Base-by-base conservation (phyloP, 2,329 filamentous ascomycete species). In the Chrysoporthe austroafricana region DNA sequence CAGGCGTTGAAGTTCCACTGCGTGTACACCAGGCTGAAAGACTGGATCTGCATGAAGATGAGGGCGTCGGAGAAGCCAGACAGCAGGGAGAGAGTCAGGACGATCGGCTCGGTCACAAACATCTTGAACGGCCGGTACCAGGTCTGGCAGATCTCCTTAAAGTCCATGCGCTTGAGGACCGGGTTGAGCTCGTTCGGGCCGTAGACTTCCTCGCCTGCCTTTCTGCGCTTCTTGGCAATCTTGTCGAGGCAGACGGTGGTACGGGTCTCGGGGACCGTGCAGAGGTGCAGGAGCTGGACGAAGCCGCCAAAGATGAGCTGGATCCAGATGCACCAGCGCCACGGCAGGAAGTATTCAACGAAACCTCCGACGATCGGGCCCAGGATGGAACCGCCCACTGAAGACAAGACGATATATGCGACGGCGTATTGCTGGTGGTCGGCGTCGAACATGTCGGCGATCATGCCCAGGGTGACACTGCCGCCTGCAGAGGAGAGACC, bases 351-450 rank as follows among this genome's bases (percentile, higher is more conserved):
- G 43, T 86, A 77, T 76, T 94, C 86, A 21, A 90, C 86, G 73
- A 94, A 94, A 0, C 91, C 92, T 71, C 91, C 92, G n/a, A 93
- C 84, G 56, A 94, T 90, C 11, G 91, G 91, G 0, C 91, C 92
- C 1, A 94, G 82, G 9, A 93, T 87, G 0, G 91, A 93, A 14
- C 91, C 92, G 34, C 88, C 91, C 18, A 94, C 91, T 0, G 91
- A 94, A 0, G 91, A 93, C 73, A 94, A 92, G 61, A 94, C 91
- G 36, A 92, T 88, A 68, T 89, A 92, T 2, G 90, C 89, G 2
- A 94, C 90, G 4, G 91, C 91, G 71, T 92, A 92, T 77, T 93
- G 91, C 76, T 92, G 90, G 21, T 82, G 81, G 71, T 92, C 88
- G 0, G 89, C 80, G 73, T 92, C 90, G 83, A 88, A 92, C 80